These are phyloP conservation scores for Chlorella variabilis DNA, from an alignment of 163 green algal species.

Conservation along the genomic window DNA sequence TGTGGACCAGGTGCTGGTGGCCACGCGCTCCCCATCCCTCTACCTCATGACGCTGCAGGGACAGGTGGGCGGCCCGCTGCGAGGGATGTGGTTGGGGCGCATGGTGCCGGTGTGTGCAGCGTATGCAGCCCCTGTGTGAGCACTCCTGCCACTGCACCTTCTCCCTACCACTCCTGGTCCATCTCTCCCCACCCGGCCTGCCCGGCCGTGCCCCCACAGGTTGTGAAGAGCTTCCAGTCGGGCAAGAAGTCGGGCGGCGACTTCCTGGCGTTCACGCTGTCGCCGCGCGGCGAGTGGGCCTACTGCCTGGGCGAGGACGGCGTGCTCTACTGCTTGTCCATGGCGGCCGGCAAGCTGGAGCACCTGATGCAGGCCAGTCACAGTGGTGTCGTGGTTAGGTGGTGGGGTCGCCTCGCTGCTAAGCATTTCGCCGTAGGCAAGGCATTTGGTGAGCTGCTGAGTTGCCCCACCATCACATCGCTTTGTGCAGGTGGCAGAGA, in stretches of 20 bases:
- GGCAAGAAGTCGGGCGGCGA: constrained; percentile 63
- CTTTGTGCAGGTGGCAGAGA: constrained; percentile 92
- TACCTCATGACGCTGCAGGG: constrained; percentile 91
- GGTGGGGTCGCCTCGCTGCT: too few species aligned
- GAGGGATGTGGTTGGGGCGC: not conserved
- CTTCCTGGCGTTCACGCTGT: constrained; percentile 81
- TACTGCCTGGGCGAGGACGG: constrained; percentile 92
- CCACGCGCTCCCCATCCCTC: constrained; percentile 74
- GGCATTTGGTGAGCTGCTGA: too few species aligned
- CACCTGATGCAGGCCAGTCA: constrained; percentile 80
- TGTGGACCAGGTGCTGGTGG: constrained; percentile 89
- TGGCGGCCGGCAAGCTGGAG: constrained; percentile 82
- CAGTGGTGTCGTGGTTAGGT: too few species aligned
- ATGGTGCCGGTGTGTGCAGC: not conserved
- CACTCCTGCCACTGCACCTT: not conserved
- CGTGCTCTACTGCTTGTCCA: constrained; percentile 90
- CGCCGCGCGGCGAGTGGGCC: constrained; percentile 87
- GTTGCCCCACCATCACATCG: too few species aligned
- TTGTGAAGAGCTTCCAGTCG: constrained; percentile 81
- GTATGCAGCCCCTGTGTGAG: not conserved
- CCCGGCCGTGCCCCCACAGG: constrained; percentile 26
- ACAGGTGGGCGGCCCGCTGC: constrained; percentile 36
- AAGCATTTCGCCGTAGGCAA: too few species aligned
- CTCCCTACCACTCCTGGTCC: not conserved
- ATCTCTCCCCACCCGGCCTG: not conserved